A percentile compares a stretch with the other conserved stretches of the same genome.
Conservation (phyloP, 768 basidiomycete species). For the Candolleomyces aberdarensis region DNA sequence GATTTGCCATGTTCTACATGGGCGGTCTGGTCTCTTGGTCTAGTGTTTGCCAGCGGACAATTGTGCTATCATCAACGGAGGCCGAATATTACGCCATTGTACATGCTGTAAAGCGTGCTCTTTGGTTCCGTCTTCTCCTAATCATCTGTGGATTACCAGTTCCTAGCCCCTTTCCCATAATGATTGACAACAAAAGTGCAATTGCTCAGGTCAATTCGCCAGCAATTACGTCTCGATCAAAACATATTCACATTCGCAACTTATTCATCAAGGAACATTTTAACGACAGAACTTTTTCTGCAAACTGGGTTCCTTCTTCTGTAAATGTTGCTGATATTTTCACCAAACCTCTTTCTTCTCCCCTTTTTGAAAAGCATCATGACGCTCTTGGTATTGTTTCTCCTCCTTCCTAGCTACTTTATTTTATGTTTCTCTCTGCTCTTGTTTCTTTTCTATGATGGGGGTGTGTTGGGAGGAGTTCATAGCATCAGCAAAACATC, state of each 20-base stretch:
- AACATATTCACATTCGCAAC: conserved; percentile 23
- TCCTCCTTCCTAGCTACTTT: background rate
- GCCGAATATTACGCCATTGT: conserved; percentile 33
- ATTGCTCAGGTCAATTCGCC: conserved; percentile 15
- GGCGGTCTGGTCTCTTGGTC: conserved; percentile 27
- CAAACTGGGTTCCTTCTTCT: conserved; percentile 26
- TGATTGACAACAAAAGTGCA: conserved; percentile 18
- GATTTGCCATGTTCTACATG: conserved; percentile 27
- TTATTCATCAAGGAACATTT: conserved; percentile 34
- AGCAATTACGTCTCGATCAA: conserved; percentile 23
- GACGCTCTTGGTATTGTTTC: conserved; percentile 2
- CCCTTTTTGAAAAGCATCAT: conserved; percentile 12
- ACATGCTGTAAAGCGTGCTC: conserved; percentile 21
- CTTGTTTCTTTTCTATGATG: background rate
- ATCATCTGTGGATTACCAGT: conserved; percentile 4
- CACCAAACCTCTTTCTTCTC: conserved; percentile 29
- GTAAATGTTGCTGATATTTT: conserved; percentile 36
- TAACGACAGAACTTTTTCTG: conserved; percentile 10
- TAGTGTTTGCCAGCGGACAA: conserved; percentile 26
- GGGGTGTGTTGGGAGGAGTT: background rate
- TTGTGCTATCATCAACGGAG: conserved; percentile 27
- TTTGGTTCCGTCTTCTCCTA: conserved; percentile 25
- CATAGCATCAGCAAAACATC: too few species aligned
- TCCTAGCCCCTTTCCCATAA: conserved; percentile 15
- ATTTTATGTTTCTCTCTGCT: background rate